Base-by-base conservation (phyloP, 768 basidiomycete genomes). In the Pisolithus tinctorius region DNA sequence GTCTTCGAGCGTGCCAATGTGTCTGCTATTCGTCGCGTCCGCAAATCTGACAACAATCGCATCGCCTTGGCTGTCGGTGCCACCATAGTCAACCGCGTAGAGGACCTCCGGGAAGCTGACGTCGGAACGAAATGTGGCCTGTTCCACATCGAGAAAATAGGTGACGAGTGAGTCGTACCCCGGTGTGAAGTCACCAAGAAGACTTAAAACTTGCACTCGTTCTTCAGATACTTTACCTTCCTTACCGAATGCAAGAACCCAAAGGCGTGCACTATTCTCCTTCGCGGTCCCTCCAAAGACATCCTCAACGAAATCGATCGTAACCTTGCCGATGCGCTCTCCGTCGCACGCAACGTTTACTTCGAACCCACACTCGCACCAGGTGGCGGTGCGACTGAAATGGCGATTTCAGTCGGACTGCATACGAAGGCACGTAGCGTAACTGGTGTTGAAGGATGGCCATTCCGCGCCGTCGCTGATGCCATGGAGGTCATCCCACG, bases 21-120 rank as follows among this genome's bases (percentile, higher is more conserved):
- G 52, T 88, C 93, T n/a, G 89, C 91, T 29, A 78, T 98, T 54
- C 88, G 96, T 39, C 87, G 96, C n/a, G 93, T 98, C 9, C 86
- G 96, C 64, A 99, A 98, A 70, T 93, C 93, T 3, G 96, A 99
- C 69, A 97, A 98, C 75, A 99, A 98, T 71, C 89, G 96, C 42
- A 90, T 98, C 57, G 96, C 96, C 0, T 85, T 96, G 25, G 94
- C 93, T 1, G 85, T 90, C 37, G 93, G 93, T 23, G 95, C 91
- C 1, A 97, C 93, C 29, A 97, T 99, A 69, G 91, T 99, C 55
- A 98, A 98, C 71, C 83, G 94, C 14, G 77, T 93, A 20, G 96
- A 99, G 64, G 95, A 98, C 66, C 76, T 99, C 34, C 82, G 93
- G 20, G 95, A 95, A 60, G 69, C 82, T 1, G 96, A 98, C 61